Evolutionary conservation across 2,329 filamentous ascomycete species (phyloP).

Genomic region (Penicillium sclerotigenum): DNA sequence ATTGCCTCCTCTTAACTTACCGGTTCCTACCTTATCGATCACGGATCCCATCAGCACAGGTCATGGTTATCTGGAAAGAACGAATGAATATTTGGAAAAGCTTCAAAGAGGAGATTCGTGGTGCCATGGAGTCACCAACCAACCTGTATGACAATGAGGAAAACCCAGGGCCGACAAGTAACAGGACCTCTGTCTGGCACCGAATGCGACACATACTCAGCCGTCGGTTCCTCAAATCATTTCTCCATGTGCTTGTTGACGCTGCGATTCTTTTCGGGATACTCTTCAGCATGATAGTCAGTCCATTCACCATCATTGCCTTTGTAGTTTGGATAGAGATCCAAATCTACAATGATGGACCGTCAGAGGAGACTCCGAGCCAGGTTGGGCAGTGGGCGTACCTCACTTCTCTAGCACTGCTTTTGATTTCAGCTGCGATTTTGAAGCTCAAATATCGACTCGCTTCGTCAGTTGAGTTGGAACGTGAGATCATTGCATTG

Average conservation of each 20-base stretch:
- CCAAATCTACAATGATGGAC: constrained; percentile 31
- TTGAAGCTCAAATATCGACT: constrained; percentile 28
- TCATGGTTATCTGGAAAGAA: constrained; percentile 25
- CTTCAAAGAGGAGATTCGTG: constrained; percentile 17
- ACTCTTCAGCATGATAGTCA: constrained; percentile 30
- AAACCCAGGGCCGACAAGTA: no score
- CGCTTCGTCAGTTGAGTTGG: constrained; percentile 28
- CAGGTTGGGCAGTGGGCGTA: constrained; percentile 35
- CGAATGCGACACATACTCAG: constrained; percentile 8
- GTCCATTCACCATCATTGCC: constrained; percentile 30
- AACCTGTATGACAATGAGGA: not conserved
- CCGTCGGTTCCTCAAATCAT: constrained; percentile 7
- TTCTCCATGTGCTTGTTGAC: constrained; percentile 16
- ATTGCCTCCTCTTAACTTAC: constrained; percentile 23
- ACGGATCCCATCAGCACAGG: constrained; percentile 25
- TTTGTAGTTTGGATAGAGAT: constrained; percentile 36
- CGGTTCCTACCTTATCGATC: constrained; percentile 25
- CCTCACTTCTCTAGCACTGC: constrained; percentile 27
- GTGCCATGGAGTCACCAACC: not conserved
- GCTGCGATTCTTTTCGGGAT: constrained; percentile 17
- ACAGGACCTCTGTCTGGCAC: not conserved
- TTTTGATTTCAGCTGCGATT: constrained; percentile 29
- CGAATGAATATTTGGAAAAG: constrained; percentile 19
- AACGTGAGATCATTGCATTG: constrained; percentile 28
- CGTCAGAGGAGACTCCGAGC: constrained; percentile 26